Base-by-base conservation (phyloP, 2,329 filamentous ascomycete genomes). In the Raffaelea deltoideospora region DNA sequence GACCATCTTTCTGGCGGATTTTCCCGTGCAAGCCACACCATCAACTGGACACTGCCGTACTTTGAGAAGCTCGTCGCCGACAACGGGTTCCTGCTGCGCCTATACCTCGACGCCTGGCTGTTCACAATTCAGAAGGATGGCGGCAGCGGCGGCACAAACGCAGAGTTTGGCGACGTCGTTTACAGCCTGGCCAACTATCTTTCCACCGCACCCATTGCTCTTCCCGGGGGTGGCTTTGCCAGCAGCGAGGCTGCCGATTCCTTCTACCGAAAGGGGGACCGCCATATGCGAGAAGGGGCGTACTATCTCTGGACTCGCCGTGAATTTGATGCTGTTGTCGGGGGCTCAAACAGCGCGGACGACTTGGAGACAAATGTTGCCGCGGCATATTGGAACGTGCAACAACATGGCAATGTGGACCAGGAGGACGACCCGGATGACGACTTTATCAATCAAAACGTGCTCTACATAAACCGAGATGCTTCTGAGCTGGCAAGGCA, bases 51-150 rank as follows among this genome's bases (percentile, higher is more conserved):
- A 43, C 63, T 96, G 33, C 90, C 90, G 10, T 87, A 94, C 54
- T 98, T 96, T 48, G 90, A 98, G 61, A 96, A 96, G 63, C 86
- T 96, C 70, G 71, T 95, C 10, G 86, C 85, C 37, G 90, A 96
- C 51, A 93, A 98, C 50, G 79, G 83, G 0, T 79, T 95, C 46
- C 67, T 96, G 1, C 61, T 98, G 3, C 71, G 78, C 19, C 67
- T 90, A 7, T 96, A 90, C 48, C 66, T 93, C 7, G 86, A 95
- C 49, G 87, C 83, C 0, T 96, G 87, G 65, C 66, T 84, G 13
- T 59, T 76, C 11, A 54, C 19, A 54, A 57, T 19, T 57, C 50
- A 11, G 45, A 69, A 0, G 66, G 2, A 29, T 31, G 38, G 13
- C 19, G 31, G 3, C 23, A 20, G 20, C n/a, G 18, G 22, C 11